Conservation (phyloP, 257 asterid species). For the Paraleonurus japonicus region DNA sequence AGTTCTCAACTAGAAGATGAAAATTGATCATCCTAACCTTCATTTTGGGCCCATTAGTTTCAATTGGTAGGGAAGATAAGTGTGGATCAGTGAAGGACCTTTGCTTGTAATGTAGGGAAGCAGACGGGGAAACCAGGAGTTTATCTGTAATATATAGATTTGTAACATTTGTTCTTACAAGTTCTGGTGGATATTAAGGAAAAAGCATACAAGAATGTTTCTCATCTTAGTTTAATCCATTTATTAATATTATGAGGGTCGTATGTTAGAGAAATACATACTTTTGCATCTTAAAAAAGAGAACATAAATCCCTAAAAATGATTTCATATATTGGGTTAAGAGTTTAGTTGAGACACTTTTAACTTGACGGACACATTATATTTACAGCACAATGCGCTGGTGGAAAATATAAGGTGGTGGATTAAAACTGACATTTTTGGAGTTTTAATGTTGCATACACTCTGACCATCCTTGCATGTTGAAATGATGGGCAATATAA, state of each 20-base stretch:
- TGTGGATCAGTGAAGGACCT: background rate
- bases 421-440: background rate
- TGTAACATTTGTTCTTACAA: background rate
- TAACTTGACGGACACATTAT: background rate
- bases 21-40: constrained; percentile 11
- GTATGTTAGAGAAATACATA: background rate
- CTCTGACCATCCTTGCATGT: constrained; percentile 11
- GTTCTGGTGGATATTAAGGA: constrained; percentile 4
- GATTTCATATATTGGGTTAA: background rate
- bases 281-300: constrained; percentile 15
- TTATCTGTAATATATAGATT: background rate
- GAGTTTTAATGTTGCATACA: background rate
- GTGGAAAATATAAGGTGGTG: constrained; percentile 1
- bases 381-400: background rate
- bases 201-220: background rate
- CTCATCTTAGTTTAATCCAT: background rate
- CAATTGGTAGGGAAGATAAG: constrained; percentile 6
- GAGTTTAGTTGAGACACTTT: background rate
- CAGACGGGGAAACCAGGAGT: background rate
- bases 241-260: background rate
- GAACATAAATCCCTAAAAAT: background rate
- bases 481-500: constrained; percentile 10
- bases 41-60: constrained; percentile 15
- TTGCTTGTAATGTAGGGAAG: constrained; percentile 14
- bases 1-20: background rate